phyloP scores from a whole-genome alignment of 768 basidiomycete species.

The Cyclocybe cylindracea region DNA sequence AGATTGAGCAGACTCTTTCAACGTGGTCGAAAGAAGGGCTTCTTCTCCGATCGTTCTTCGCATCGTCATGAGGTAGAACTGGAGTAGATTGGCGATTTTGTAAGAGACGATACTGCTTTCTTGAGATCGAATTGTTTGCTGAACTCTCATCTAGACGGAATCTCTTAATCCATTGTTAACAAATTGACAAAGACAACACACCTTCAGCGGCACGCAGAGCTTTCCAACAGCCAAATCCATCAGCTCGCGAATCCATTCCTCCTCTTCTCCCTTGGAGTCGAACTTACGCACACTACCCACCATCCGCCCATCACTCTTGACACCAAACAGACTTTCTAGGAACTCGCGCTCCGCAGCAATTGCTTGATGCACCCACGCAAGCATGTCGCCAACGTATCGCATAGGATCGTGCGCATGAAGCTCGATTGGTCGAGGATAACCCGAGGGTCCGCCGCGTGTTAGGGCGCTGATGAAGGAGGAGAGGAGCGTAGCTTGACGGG shows the following conservation, averaged over 20 bases:
- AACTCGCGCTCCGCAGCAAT: constrained; percentile 96
- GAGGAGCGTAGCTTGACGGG: constrained; percentile 79
- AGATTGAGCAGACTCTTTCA: constrained; percentile 67
- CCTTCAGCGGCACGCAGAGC: constrained; percentile 87
- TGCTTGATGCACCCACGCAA: constrained; percentile 96
- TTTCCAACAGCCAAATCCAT: constrained; percentile 84
- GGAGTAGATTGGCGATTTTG: constrained; percentile 91
- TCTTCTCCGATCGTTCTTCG: constrained; percentile 85
- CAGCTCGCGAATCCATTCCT: constrained; percentile 77
- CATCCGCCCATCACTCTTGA: constrained; percentile 69
- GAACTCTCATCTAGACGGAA: constrained; percentile 69
- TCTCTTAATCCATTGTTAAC: not conserved
- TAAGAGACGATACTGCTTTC: constrained; percentile 92
- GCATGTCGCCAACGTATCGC: constrained; percentile 97
- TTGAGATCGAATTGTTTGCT: constrained; percentile 91
- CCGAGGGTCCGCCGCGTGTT: constrained; percentile 84
- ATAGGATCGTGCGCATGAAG: constrained; percentile 97
- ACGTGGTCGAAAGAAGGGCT: constrained; percentile 71
- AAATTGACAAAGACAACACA: constrained; percentile 26
- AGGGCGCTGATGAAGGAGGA: constrained; percentile 85
- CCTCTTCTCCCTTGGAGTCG: constrained; percentile 56
- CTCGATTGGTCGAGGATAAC: constrained; percentile 90
- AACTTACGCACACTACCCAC: constrained; percentile 69
- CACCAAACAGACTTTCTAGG: constrained; percentile 81
- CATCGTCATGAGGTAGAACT: constrained; percentile 95